Base-by-base conservation (phyloP, 306 rosid genomes). In the Mimosa pudica region DNA sequence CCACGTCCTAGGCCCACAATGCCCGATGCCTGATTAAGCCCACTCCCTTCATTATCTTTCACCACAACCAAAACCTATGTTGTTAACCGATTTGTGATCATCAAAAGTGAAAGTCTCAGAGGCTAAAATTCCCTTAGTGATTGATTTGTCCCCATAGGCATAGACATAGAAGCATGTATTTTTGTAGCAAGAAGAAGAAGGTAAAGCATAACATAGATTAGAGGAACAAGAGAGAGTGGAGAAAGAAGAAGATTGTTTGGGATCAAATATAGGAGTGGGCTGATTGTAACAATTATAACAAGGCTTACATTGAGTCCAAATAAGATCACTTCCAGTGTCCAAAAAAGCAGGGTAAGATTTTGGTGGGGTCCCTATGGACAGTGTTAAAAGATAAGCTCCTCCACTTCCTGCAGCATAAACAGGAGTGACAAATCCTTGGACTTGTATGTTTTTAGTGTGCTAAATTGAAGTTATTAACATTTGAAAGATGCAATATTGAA, bases 231-330 rank as follows among this genome's bases (percentile, higher is more conserved):
- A 46, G 0, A 91, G 57, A 54, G 70, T 80, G 0, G 93, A 88
- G 83, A 86, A 94, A 51, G 97, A 65, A 0, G 93, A 85, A 1
- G 98, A 94, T 8, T 83, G 41, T 20, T 63, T 60, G 0, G 98
- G 98, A 58, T 94, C 87, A 47, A 94, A 94, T 61, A 94, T 86
- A 0, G 93, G 92, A 2, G 95, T 87, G 0, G 94, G 81, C 74
- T 94, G 98, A 5, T 83, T 61, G 24, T 85, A 94, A 61, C 98
- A 94, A 6, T 85, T 62, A 8, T 80, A 49, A 51, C 98, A 94
- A 6, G 98, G 98, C 76, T 79, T 62, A 82, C 97, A 94, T 45
- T 94, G 97, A 14, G 97, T 94, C 98, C 98, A 94, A 0, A 92
- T 85, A 4, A 94, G 89, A 45, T 94, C 98, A 18, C 98, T 94